phyloP scores from a whole-genome alignment of 1,139 yeast species.

The Sugiyamaella castrensis region DNA sequence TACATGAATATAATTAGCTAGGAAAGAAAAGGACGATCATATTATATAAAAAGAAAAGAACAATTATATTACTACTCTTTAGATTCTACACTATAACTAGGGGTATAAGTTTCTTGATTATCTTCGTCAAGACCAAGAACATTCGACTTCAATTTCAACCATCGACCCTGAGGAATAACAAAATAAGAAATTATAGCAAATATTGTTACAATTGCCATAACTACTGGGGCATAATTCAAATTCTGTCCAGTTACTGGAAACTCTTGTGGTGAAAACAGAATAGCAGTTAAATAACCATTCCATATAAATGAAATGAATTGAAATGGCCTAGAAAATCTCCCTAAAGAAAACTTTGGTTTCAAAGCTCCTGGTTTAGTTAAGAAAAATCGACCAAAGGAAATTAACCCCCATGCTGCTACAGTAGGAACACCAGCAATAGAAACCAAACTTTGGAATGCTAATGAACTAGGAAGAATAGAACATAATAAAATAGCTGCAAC shows the following conservation, averaged over 20 bases:
- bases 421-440: conserved; percentile 33
- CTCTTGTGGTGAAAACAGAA: conserved; percentile 64
- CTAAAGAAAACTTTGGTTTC: conserved; percentile 27
- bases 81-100: too few relatives aligned
- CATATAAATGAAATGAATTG: conserved; percentile 48
- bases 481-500: conserved; percentile 28
- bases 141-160: conserved; percentile 23
- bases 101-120: too few relatives aligned
- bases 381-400: conserved; percentile 30
- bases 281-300: conserved; percentile 59
- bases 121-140: conserved; percentile 5
- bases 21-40: too few relatives aligned
- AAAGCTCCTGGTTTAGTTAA: conserved; percentile 21
- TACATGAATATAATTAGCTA: too few relatives aligned
- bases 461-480: conserved; percentile 28
- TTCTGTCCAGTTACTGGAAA: conserved; percentile 60
- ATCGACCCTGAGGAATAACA: conserved; percentile 27
- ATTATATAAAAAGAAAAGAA: too few relatives aligned
- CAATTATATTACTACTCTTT: too few relatives aligned
- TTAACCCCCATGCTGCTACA: conserved; percentile 29
- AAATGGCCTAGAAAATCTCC: conserved; percentile 27
- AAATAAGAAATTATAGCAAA: conserved; percentile 58
- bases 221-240: conserved; percentile 73
- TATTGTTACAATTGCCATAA: conserved; percentile 53
- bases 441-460: conserved; percentile 31